Percentiles rank a stretch among this genome's conserved stretches.
Evolutionary conservation across 2,329 filamentous ascomycete genomes (phyloP).

Genomic region (Exophiala oligosperma): DNA sequence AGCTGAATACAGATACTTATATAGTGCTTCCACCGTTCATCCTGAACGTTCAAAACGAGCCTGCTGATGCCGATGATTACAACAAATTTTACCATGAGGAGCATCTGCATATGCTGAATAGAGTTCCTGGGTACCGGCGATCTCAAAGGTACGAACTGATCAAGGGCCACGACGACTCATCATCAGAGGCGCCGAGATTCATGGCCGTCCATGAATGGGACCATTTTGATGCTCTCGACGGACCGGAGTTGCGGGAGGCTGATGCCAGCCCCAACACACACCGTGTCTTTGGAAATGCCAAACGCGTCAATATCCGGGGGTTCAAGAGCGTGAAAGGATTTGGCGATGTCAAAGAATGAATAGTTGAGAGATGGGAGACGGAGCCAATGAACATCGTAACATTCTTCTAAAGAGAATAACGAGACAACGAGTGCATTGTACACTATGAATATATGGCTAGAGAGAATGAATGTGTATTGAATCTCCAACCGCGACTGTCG

Average conservation of each 20-base stretch:
- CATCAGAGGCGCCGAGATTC: conserved; percentile 4
- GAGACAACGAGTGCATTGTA: too few relatives aligned
- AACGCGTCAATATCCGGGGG: conserved; percentile 3
- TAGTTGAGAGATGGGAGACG: neutral
- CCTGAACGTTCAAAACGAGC: conserved; percentile 7
- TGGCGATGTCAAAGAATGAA: neutral
- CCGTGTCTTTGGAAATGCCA: conserved; percentile 6
- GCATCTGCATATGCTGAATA: conserved; percentile 5
- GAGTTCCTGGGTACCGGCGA: conserved; percentile 6
- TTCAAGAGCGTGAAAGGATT: conserved; percentile 2
- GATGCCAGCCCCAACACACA: conserved; percentile 11
- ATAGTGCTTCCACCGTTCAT: conserved; percentile 5
- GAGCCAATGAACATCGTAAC: too few relatives aligned
- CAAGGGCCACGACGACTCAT: neutral
- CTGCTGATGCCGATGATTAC: conserved; percentile 8
- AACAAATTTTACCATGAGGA: conserved; percentile 6
- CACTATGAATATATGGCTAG: too few relatives aligned
- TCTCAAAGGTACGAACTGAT: conserved; percentile 7
- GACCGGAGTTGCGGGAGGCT: conserved; percentile 5
- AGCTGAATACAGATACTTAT: too few relatives aligned
- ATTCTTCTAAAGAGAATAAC: too few relatives aligned
- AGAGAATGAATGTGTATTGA: too few relatives aligned
- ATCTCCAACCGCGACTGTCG: too few relatives aligned
- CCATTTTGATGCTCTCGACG: neutral
- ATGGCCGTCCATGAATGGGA: conserved; percentile 10